A percentile compares a stretch with the other conserved stretches of the same genome.
Evolutionary conservation across 2,329 filamentous ascomycete species (phyloP).

Genomic region (Drechmeria coniospora): DNA sequence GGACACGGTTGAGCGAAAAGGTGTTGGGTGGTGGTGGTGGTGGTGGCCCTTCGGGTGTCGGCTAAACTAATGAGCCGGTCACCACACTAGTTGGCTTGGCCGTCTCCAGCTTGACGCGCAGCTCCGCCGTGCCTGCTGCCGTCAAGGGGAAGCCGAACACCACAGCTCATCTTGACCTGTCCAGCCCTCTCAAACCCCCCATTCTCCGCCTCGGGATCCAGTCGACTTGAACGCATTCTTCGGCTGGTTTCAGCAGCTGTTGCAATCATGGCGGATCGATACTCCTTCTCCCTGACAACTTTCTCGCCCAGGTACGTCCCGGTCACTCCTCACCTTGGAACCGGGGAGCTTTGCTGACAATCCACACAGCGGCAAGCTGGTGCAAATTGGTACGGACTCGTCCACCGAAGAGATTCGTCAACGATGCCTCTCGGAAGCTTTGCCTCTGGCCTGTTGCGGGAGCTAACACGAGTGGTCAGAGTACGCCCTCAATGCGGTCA

Average conservation of each 20-base stretch:
- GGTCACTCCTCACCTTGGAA: constrained; percentile 7
- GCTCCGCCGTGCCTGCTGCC: constrained; percentile 22
- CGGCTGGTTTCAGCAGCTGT: constrained; percentile 1
- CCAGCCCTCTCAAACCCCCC: neutral
- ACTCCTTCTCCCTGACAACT: constrained; percentile 97
- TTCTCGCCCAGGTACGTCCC: constrained; percentile 88
- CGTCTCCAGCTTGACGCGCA: constrained; percentile 21
- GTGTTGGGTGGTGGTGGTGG: neutral
- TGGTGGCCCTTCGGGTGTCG: constrained; percentile 6
- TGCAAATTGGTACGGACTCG: constrained; percentile 63
- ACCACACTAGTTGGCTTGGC: neutral
- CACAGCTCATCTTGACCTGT: constrained; percentile 13
- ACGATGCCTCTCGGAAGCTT: neutral
- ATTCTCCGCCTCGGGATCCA: constrained; percentile 4
- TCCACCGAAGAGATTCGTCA: neutral
- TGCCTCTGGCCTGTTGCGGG: neutral
- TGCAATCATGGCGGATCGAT: constrained; percentile 80
- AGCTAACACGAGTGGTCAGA: constrained; percentile 38
- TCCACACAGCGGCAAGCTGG: constrained; percentile 74
- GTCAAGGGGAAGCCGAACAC: constrained; percentile 15
- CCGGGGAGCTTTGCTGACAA: constrained; percentile 25
- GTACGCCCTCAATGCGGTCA: constrained; percentile 98
- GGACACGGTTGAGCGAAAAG: constrained; percentile 1
- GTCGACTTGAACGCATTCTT: constrained; percentile 3
- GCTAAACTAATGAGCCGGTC: constrained; percentile 13